These are phyloP conservation scores for Colletotrichum phormii DNA, from an alignment of 2,329 filamentous ascomycete genomes.

Conservation along the genomic window DNA sequence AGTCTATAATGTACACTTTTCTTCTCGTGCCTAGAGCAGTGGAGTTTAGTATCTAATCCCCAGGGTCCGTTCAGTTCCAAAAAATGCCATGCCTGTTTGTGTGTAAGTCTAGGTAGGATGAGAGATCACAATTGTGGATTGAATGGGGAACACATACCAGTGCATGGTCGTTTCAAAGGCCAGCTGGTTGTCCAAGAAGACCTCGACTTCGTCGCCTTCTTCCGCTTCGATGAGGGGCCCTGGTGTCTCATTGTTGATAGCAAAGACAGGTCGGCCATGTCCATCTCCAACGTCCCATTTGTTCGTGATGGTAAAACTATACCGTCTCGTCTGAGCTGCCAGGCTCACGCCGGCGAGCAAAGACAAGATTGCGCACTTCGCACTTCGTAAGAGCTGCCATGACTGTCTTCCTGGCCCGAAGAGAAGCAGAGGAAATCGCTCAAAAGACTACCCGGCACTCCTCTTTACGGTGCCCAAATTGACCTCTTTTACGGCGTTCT, in stretches of 20 bases:
- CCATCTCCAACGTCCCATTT: conserved; percentile 25
- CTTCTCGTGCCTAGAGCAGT: too few relatives aligned
- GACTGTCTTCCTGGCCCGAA: neutral
- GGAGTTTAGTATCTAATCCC: too few relatives aligned
- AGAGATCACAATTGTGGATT: neutral
- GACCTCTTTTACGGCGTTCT: neutral
- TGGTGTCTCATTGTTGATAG: conserved; percentile 30
- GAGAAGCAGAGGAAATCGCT: neutral
- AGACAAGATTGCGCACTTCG: neutral
- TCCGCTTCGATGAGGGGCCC: conserved; percentile 32
- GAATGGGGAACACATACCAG: neutral
- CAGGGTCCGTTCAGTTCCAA: too few relatives aligned
- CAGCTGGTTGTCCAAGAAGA: conserved; percentile 30
- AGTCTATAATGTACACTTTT: too few relatives aligned
- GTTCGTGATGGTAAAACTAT: conserved; percentile 31
- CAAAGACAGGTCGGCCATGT: conserved; percentile 25
- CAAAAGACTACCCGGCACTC: neutral
- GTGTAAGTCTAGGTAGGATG: neutral
- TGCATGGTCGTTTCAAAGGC: conserved; percentile 33
- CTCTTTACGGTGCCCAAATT: neutral
- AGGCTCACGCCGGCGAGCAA: conserved; percentile 18
- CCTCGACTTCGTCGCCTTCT: conserved; percentile 29
- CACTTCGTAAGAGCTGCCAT: conserved; percentile 14
- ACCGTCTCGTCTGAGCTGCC: conserved; percentile 26
- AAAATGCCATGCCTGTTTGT: too few relatives aligned